These are phyloP conservation scores for Penicillium glabrum DNA, from an alignment of 2,329 filamentous ascomycete species.

Conservation along the genomic window DNA sequence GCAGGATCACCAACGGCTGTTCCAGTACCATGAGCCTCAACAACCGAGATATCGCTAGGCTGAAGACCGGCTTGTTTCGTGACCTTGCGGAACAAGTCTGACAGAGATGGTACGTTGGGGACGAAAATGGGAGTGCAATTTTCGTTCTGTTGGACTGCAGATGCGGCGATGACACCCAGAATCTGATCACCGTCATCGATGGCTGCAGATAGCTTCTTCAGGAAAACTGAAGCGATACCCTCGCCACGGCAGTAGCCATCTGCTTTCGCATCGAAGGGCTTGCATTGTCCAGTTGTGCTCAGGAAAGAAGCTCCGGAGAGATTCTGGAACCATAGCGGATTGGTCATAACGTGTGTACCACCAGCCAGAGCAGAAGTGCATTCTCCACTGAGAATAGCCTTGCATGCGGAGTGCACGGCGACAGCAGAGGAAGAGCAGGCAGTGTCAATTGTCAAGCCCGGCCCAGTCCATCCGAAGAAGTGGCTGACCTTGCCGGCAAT, in stretches of 20 bases:
- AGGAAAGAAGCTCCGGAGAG: conserved; percentile 43
- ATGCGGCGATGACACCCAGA: neutral
- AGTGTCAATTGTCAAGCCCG: conserved; percentile 19
- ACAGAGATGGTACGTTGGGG: neutral
- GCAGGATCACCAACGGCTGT: neutral
- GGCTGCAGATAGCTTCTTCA: neutral
- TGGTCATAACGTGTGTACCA: conserved; percentile 33
- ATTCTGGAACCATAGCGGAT: conserved; percentile 24
- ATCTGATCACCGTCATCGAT: neutral
- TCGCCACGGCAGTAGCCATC: conserved; percentile 46
- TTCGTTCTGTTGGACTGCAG: neutral
- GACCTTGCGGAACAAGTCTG: neutral
- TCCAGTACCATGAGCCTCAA: neutral
- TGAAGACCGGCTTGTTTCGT: neutral
- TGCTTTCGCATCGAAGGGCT: conserved; percentile 54
- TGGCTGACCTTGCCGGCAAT: conserved; percentile 39
- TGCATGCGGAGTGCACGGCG: conserved; percentile 13
- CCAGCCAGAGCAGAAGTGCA: conserved; percentile 34
- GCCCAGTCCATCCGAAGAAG: conserved; percentile 47
- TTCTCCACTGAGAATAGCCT: conserved; percentile 20
- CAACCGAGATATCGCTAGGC: neutral
- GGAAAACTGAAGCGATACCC: conserved; percentile 32
- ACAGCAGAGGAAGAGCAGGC: conserved; percentile 3
- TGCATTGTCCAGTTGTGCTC: conserved; percentile 48
- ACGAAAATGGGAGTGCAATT: neutral